Evolutionary conservation across 768 basidiomycete genomes (phyloP).

Genomic region (Mrakia hoshinonis): DNA sequence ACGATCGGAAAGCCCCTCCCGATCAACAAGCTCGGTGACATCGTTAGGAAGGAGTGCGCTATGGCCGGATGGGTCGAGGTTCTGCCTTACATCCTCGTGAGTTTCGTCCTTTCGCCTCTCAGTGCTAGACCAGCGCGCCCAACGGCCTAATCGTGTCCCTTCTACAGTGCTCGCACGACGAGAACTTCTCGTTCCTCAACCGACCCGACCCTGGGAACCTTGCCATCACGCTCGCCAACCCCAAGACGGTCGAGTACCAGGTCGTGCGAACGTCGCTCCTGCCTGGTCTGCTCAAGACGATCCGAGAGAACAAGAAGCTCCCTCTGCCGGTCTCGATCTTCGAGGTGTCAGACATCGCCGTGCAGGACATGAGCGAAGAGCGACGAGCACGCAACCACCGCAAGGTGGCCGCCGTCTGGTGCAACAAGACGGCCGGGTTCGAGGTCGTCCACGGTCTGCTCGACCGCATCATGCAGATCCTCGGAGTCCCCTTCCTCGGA

Average conservation of each 20-base stretch:
- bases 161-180: conserved; percentile 76
- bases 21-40: conserved; percentile 80
- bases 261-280: conserved; percentile 92
- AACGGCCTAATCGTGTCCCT: background rate
- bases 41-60: conserved; percentile 83
- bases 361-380: conserved; percentile 87
- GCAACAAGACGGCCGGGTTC: conserved; percentile 93
- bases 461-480: conserved; percentile 90
- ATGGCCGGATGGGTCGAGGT: conserved; percentile 94
- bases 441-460: conserved; percentile 92
- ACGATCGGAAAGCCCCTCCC: conserved; percentile 88
- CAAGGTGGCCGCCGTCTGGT: conserved; percentile 84
- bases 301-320: conserved; percentile 92
- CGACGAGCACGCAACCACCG: conserved; percentile 59
- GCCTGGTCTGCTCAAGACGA: conserved; percentile 90
- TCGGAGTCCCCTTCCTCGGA: conserved; percentile 75
- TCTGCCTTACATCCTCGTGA: conserved; percentile 80
- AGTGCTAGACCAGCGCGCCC: background rate
- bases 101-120: conserved; percentile 44
- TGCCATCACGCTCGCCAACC: conserved; percentile 89
- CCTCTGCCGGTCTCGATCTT: conserved; percentile 86
- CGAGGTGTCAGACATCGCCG: conserved; percentile 84
- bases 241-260: conserved; percentile 95
- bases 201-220: conserved; percentile 67
- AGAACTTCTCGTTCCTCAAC: conserved; percentile 93